These are phyloP conservation scores for Lepidium didymum DNA, from an alignment of 345 rosid species.

Conservation along the genomic window DNA sequence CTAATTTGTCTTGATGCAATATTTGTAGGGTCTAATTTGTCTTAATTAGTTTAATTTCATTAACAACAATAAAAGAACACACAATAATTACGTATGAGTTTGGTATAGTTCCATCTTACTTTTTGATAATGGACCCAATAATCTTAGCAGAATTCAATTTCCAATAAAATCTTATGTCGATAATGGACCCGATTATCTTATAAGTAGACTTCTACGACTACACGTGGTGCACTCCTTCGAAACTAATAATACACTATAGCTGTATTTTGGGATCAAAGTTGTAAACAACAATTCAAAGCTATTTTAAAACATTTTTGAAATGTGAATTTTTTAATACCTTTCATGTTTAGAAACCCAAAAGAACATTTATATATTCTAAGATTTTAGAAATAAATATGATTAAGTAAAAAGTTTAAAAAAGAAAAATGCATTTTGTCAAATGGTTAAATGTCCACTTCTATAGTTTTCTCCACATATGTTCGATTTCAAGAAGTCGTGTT, in stretches of 20 bases:
- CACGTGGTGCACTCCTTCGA: constrained; percentile 17
- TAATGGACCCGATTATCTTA: neutral
- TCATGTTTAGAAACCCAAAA: too few relatives aligned
- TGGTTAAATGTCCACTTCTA: too few relatives aligned
- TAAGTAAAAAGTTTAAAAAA: too few relatives aligned
- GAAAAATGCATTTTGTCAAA: too few relatives aligned
- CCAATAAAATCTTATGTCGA: constrained; percentile 7
- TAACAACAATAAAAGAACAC: neutral
- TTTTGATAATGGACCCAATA: constrained; percentile 17
- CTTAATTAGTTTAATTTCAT: neutral
- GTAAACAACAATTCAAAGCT: too few relatives aligned
- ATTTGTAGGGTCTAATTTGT: constrained; percentile 8
- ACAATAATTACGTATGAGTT: constrained; percentile 17
- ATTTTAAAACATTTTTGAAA: too few relatives aligned
- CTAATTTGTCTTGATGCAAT: neutral
- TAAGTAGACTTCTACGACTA: constrained; percentile 1
- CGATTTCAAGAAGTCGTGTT: too few relatives aligned
- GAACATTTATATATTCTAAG: too few relatives aligned
- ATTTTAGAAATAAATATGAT: too few relatives aligned
- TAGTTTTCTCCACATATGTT: too few relatives aligned
- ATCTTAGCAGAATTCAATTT: constrained; percentile 4
- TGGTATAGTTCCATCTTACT: constrained; percentile 25
- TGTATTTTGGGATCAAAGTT: neutral
- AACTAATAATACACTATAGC: constrained; percentile 11
- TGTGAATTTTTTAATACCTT: too few relatives aligned